Evolutionary conservation across 2,329 filamentous ascomycete genomes (phyloP), one percentile per base, ranked within the genome.

Genomic region (Tolypocladium tropicale): DNA sequence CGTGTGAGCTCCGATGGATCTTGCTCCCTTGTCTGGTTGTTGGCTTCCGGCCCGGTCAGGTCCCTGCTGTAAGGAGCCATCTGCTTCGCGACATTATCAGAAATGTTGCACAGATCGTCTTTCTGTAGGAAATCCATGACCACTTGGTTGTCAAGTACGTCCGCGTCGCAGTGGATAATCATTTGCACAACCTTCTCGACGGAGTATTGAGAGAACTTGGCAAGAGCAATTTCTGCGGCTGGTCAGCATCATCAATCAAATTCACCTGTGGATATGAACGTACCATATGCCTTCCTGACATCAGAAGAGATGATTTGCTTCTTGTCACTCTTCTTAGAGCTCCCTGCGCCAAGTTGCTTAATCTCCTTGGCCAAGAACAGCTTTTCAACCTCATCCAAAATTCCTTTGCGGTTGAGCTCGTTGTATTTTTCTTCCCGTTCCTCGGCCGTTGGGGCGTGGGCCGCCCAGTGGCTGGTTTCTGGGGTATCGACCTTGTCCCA

Each of bases 401-500:
- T 95, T 76, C 94, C 94, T 77, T 93, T 96, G 67, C 88, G 88
- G 57, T 90, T 92, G 58, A 99, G 81, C 67, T 97, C 94, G 41
- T 88, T 84, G 68, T 97, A 97, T 72, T 96, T 96, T 73, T 96
- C 90, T 74, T 99, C 94, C 67, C 92, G 90, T 59, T 88, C 89
- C 68, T 95, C 86, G 5, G 85, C 83, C n/a, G 90, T 95, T 6
- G 90, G 88, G 33, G 89, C 83, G 70, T 95, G 90, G 9, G 84
- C 81, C 36, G 91, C 92, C 93, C 93, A 97, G 64, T 96, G 89
- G 55, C 93, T 96, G 53, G 90, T 88, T 69, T 94, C 85, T 25
- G 91, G 89, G 54, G 89, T 83, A 72, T 99, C 94, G 55, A 99
- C 90, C 78, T 97, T 97, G 74, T 99, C 94, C 93, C 94, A 97